A percentile compares a stretch with the other conserved stretches of the same genome.
Conservation (phyloP, 2,329 filamentous ascomycete genomes). For the Phoma sp. region DNA sequence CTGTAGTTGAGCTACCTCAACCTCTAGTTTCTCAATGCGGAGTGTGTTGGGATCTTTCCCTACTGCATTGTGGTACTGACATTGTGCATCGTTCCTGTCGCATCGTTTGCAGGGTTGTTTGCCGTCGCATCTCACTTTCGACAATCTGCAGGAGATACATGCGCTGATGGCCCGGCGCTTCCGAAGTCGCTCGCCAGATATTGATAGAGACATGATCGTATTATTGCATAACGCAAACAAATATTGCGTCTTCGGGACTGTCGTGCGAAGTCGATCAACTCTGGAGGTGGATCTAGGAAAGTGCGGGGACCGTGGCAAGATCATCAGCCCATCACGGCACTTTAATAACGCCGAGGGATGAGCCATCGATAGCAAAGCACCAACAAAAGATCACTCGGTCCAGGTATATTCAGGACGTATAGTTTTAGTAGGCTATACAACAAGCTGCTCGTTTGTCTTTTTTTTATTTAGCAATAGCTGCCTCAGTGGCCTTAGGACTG, state of each 20-base stretch:
- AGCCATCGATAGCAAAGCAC: background rate
- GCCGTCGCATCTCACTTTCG: slow-evolving; percentile 45
- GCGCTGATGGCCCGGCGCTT: slow-evolving; percentile 45
- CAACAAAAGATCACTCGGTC: too few relatives aligned
- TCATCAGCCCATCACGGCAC: background rate
- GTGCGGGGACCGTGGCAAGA: slow-evolving; percentile 3
- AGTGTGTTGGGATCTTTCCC: slow-evolving; percentile 30
- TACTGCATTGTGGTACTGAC: slow-evolving; percentile 35
- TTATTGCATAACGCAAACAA: background rate
- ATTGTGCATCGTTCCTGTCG: slow-evolving; percentile 29
- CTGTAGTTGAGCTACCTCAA: slow-evolving; percentile 26
- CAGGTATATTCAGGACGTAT: too few relatives aligned
- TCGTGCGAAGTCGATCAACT: slow-evolving; percentile 10
- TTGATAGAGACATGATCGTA: slow-evolving; percentile 1
- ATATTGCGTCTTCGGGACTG: slow-evolving; percentile 5
- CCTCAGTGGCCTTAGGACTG: background rate
- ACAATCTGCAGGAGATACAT: slow-evolving; percentile 37
- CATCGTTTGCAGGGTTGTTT: slow-evolving; percentile 41
- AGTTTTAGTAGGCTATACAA: too few relatives aligned
- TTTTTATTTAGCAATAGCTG: too few relatives aligned
- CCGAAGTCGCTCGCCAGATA: slow-evolving; percentile 26
- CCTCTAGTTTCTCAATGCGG: slow-evolving; percentile 38
- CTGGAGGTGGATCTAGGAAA: slow-evolving; percentile 3
- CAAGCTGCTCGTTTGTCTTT: too few relatives aligned
- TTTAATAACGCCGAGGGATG: background rate